Conservation (phyloP, 148 eudicot genomes). For the Chenopodium quinoa region DNA sequence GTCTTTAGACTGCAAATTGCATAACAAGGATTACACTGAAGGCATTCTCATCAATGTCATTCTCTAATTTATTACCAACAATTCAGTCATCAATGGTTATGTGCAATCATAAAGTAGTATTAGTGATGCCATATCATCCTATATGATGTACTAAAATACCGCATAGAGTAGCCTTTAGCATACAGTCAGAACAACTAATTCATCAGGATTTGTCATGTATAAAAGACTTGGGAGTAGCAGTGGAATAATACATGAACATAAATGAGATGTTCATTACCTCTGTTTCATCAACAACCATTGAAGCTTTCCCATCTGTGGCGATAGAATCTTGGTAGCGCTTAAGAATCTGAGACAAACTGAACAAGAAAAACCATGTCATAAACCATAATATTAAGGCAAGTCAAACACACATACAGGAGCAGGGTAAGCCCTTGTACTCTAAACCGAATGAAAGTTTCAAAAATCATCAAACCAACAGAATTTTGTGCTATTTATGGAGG, state of each 20-base stretch:
- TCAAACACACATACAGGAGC: neutral
- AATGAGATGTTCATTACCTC: conserved; percentile 16
- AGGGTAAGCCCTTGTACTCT: neutral
- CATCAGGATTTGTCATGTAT: neutral
- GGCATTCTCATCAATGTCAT: neutral
- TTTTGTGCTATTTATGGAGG: neutral
- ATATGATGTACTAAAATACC: neutral
- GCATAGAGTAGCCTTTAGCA: neutral
- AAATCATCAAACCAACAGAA: neutral
- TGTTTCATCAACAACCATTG: conserved; percentile 7
- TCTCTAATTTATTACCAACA: neutral
- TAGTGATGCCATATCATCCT: neutral
- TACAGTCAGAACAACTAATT: no score
- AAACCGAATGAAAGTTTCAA: neutral
- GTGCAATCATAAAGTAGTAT: neutral
- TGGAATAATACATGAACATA: neutral
- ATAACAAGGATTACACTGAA: neutral
- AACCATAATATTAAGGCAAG: neutral
- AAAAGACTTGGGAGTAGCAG: neutral
- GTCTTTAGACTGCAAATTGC: neutral
- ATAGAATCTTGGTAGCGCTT: conserved; percentile 24
- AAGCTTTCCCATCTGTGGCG: conserved; percentile 10
- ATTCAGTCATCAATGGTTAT: neutral
- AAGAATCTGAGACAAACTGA: conserved; percentile 33
- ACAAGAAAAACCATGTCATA: neutral